Base-by-base conservation (phyloP, 192 early-diverging fungal species). In the Jimgerdemannia lactiflua region DNA sequence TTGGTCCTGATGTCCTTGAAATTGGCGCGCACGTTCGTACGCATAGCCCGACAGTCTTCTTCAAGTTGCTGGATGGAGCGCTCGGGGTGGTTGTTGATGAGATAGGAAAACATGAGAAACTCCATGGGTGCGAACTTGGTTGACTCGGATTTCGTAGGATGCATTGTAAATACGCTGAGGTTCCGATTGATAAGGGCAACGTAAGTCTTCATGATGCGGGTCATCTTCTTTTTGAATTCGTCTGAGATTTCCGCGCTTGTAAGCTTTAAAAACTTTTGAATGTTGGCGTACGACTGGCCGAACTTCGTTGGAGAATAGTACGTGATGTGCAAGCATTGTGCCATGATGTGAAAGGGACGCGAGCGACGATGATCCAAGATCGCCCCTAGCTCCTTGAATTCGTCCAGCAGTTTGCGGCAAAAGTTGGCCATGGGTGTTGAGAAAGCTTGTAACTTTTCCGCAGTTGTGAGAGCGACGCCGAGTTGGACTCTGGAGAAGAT, bases 401-500 rank as follows among this genome's bases (percentile, higher is more conserved):
- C 49, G 14, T 59, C 49, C 49, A 59, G 49, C 14, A 59, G 8
- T 59, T 59, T 59, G 49, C 49, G 49, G 14, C 49, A 59, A 14
- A 59, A 59, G 49, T 59, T 59, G 70, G 72, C 69, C 69, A 76
- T 67, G 64, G 75, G 75, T 64, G 75, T 72, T 59, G 65, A 72
- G 41, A 74, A 76, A 3, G 78, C 78, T 39, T 71, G 70, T 39
- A 79, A 59, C 54, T 76, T 75, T 43, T 79, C 78, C 44, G 78
- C 74, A 3, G 73, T 43, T 11, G 78, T 79, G n/a, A 79, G 44
- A 1, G 78, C 42, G 29, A 76, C 70, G 9, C 78, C 78, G 6
- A 79, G 18, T 69, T 79, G 78, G 42, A 79, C 78, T 4, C 78
- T 69, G 63, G 75, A 65, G 59, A 79, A 79, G 10, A 79, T 79